Conservation (phyloP, 2,329 filamentous ascomycete genomes). For the Didymella exigua region DNA sequence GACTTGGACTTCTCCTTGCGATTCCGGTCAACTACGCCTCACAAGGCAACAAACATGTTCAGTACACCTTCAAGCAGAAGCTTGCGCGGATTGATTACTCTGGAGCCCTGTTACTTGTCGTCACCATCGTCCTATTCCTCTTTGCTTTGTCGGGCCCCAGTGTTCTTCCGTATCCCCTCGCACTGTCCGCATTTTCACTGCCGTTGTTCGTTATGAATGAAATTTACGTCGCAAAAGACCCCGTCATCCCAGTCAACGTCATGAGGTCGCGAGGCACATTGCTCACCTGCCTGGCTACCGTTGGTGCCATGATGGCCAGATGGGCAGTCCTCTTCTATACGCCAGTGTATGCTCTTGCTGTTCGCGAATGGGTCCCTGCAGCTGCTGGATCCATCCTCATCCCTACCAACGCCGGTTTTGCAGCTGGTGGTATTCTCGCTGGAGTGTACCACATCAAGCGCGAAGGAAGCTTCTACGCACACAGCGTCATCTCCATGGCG, state of each 20-base stretch:
- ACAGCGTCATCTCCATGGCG: slow-evolving; percentile 64
- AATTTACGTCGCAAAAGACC: slow-evolving; percentile 66
- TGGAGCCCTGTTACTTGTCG: slow-evolving; percentile 62
- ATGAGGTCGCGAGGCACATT: slow-evolving; percentile 73
- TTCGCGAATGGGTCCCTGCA: slow-evolving; percentile 71
- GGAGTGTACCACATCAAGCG: slow-evolving; percentile 78
- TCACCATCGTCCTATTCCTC: slow-evolving; percentile 72
- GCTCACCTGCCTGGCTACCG: slow-evolving; percentile 73
- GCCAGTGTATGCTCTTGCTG: slow-evolving; percentile 78
- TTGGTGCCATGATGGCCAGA: slow-evolving; percentile 79
- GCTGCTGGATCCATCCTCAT: slow-evolving; percentile 76
- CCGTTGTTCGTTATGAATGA: slow-evolving; percentile 67
- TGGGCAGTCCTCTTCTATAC: slow-evolving; percentile 83
- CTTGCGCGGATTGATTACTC: slow-evolving; percentile 74
- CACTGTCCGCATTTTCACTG: slow-evolving; percentile 61
- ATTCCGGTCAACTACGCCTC: slow-evolving; percentile 59
- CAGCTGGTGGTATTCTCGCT: slow-evolving; percentile 71
- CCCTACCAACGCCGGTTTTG: slow-evolving; percentile 82
- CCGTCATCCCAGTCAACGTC: slow-evolving; percentile 75
- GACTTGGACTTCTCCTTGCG: slow-evolving; percentile 66
- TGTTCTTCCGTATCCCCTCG: slow-evolving; percentile 65
- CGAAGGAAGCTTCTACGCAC: slow-evolving; percentile 72
- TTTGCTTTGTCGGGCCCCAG: slow-evolving; percentile 69
- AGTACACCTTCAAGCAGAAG: slow-evolving; percentile 56
- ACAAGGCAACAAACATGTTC: slow-evolving; percentile 45